phyloP scores from a whole-genome alignment of 495 filamentous ascomycete genomes.

The Penicillium goetzii region DNA sequence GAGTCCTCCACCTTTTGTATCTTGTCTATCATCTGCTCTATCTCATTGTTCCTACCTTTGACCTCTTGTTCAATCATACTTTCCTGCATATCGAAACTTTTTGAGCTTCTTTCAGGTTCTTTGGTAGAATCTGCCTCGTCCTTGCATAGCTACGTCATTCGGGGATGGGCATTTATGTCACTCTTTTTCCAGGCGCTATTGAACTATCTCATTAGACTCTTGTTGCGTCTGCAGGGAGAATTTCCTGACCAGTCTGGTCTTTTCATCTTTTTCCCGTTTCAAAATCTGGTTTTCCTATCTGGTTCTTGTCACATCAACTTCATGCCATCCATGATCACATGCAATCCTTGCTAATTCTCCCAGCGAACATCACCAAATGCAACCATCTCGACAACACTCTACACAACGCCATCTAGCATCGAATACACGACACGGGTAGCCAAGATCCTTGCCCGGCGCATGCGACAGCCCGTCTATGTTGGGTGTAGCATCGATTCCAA shows the following conservation, averaged over 20 bases:
- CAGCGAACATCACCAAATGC: conserved; percentile 44
- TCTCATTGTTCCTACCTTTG: neutral
- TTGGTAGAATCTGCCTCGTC: neutral
- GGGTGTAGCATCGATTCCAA: conserved; percentile 67
- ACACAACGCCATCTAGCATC: conserved; percentile 69
- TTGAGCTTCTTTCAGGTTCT: neutral
- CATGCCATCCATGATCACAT: neutral
- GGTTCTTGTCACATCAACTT: too few species aligned
- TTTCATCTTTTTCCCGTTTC: neutral
- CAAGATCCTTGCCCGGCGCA: conserved; percentile 75
- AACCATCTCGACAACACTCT: conserved; percentile 75
- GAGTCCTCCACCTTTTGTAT: conserved; percentile 29
- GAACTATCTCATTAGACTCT: neutral
- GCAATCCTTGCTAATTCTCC: conserved; percentile 8
- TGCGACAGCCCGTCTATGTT: conserved; percentile 76
- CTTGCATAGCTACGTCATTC: neutral
- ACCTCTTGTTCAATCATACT: neutral
- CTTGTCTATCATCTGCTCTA: neutral
- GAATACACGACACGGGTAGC: conserved; percentile 87
- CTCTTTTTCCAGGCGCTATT: neutral
- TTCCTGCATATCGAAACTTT: neutral
- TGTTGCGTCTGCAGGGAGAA: neutral
- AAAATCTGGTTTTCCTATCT: neutral
- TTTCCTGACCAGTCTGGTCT: neutral
- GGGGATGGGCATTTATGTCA: neutral